Conservation (phyloP, 352 stramenopile species). For the Globisporangium spiculum region DNA sequence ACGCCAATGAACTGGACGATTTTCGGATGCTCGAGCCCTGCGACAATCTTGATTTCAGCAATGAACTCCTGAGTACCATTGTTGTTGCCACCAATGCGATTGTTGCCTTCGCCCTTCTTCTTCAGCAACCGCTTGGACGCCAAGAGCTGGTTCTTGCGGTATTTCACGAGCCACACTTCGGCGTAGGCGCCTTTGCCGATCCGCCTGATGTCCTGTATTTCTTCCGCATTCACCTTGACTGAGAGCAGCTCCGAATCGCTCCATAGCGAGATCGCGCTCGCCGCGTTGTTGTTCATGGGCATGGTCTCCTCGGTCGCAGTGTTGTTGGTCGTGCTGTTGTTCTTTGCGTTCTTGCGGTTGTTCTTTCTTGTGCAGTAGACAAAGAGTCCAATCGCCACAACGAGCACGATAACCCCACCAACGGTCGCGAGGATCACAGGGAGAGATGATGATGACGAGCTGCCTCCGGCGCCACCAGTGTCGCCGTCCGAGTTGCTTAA, state of each 20-base stretch:
- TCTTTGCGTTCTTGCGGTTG: background rate
- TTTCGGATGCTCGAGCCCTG: constrained; percentile 10
- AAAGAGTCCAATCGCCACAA: background rate
- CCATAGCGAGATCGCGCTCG: background rate
- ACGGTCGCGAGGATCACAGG: background rate
- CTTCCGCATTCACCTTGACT: background rate
- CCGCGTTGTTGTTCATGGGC: too few relatives aligned
- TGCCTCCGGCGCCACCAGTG: background rate
- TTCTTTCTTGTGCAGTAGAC: background rate
- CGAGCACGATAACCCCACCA: background rate
- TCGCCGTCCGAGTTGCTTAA: background rate
- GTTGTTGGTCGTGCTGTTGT: background rate
- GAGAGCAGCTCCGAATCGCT: background rate
- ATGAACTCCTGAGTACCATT: constrained; percentile 5
- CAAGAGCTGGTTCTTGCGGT: constrained; percentile 2
- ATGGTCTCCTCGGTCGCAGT: too few relatives aligned
- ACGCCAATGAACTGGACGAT: constrained; percentile 6
- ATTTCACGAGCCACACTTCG: constrained; percentile 12
- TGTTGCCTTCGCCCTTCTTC: background rate
- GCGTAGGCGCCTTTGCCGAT: constrained; percentile 4
- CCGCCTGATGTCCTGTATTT: background rate
- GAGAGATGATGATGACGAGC: background rate
- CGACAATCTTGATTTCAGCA: constrained; percentile 11
- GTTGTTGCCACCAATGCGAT: background rate
- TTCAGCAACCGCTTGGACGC: constrained; percentile 12